These are phyloP conservation scores for Coleophoma cylindrospora DNA, from an alignment of 2,329 filamentous ascomycete species.

Conservation along the genomic window DNA sequence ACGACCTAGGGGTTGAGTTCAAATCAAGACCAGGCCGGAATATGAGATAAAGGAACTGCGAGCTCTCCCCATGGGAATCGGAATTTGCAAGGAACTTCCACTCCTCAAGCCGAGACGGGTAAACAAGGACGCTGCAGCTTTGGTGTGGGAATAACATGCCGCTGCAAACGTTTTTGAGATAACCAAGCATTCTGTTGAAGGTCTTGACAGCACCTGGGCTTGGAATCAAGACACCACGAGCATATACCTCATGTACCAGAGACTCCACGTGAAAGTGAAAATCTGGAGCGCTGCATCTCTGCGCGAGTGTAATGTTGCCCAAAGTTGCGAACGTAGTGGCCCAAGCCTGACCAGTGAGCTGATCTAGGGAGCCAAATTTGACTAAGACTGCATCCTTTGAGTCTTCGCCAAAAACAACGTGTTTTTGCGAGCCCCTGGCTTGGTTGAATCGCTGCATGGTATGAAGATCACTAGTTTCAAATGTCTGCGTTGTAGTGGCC, in stretches of 20 bases:
- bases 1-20: neutral
- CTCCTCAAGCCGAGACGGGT: slow-evolving; percentile 18
- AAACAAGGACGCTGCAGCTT: slow-evolving; percentile 17
- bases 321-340: slow-evolving; percentile 7
- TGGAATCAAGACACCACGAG: slow-evolving; percentile 10
- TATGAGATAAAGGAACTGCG: slow-evolving; percentile 18
- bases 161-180: slow-evolving; percentile 12
- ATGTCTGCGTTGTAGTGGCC: slow-evolving; percentile 6
- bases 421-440: slow-evolving; percentile 8
- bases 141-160: slow-evolving; percentile 14
- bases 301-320: slow-evolving; percentile 13
- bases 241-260: slow-evolving; percentile 3
- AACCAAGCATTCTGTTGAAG: slow-evolving; percentile 12
- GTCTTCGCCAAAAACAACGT: no score
- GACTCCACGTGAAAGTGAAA: slow-evolving; percentile 10
- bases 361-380: slow-evolving; percentile 13
- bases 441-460: slow-evolving; percentile 1
- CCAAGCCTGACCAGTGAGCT: slow-evolving; percentile 6
- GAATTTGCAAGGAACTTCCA: slow-evolving; percentile 21
- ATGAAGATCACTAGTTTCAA: slow-evolving; percentile 9
- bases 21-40: slow-evolving; percentile 11
- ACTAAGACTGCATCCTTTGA: slow-evolving; percentile 2
- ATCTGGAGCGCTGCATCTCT: slow-evolving; percentile 20
- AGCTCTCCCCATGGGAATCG: neutral
- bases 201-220: no score